Conservation (phyloP, 169 alveolate species). For the Plasmodium cynomolgi region DNA sequence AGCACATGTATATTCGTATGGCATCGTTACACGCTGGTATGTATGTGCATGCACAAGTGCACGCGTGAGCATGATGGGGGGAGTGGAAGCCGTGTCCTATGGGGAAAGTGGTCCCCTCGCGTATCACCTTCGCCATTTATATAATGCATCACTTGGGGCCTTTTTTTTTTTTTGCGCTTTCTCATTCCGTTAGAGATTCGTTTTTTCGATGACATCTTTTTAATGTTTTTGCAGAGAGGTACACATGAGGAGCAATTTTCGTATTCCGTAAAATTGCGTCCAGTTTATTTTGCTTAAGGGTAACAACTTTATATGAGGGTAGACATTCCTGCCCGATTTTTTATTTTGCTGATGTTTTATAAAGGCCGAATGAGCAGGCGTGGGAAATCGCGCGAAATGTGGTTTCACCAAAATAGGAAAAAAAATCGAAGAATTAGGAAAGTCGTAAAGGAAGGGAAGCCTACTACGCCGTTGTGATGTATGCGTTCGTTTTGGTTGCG, state of each 20-base stretch:
- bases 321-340: neutral
- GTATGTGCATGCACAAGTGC: neutral
- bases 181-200: neutral
- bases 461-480: neutral
- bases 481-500: neutral
- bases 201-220: neutral
- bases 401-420: neutral
- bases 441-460: neutral
- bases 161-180: no score
- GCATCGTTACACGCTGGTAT: neutral
- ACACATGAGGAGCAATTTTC: neutral
- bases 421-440: neutral
- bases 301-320: neutral
- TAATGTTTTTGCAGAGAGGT: neutral
- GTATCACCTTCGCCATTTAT: neutral
- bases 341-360: neutral
- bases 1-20: neutral
- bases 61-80: neutral
- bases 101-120: neutral
- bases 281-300: neutral
- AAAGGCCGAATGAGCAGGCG: neutral
- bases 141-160: neutral
- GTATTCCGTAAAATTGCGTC: neutral
- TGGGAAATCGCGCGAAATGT: neutral
- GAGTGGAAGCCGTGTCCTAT: neutral